Percentiles rank a stretch among this genome's conserved stretches.
Conservation (phyloP, 345 rosid species). For the Ailanthus altissimus region DNA sequence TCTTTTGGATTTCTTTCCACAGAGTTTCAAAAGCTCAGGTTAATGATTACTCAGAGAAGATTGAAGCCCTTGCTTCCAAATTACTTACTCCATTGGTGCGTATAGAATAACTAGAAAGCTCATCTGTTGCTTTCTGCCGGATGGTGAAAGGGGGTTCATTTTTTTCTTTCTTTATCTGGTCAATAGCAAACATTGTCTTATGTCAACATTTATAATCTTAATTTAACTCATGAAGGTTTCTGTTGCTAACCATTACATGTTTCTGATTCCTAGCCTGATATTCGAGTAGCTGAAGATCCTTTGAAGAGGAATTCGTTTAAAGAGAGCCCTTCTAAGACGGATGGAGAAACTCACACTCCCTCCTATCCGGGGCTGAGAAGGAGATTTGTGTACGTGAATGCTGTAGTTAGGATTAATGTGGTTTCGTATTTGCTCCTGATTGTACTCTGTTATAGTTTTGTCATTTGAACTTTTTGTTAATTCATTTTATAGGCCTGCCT, state of each 20-base stretch:
- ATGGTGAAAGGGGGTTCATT: too few relatives aligned
- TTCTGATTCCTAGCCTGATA: conserved; percentile 42
- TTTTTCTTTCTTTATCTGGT: background rate
- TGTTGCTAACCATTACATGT: background rate
- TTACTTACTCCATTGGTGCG: conserved; percentile 54
- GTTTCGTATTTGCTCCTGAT: conserved; percentile 7
- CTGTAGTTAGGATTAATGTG: background rate
- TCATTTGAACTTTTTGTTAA: conserved; percentile 5
- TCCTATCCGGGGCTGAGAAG: conserved; percentile 75
- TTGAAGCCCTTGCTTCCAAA: conserved; percentile 70
- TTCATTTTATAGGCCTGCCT: conserved; percentile 45
- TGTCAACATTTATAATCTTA: background rate
- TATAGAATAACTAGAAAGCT: background rate
- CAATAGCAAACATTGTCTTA: background rate
- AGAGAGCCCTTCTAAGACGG: conserved; percentile 40
- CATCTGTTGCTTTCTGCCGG: too few relatives aligned
- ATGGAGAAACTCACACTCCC: conserved; percentile 44
- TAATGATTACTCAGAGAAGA: conserved; percentile 78
- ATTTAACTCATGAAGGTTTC: background rate
- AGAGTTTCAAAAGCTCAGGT: conserved; percentile 72
- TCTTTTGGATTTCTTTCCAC: conserved; percentile 24
- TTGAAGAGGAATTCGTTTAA: conserved; percentile 35
- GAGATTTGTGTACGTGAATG: conserved; percentile 65
- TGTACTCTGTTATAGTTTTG: background rate
- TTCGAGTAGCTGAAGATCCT: conserved; percentile 40